Base-by-base conservation (phyloP, 176 grass and related monocot genomes). In the Saccharum officinarum region DNA sequence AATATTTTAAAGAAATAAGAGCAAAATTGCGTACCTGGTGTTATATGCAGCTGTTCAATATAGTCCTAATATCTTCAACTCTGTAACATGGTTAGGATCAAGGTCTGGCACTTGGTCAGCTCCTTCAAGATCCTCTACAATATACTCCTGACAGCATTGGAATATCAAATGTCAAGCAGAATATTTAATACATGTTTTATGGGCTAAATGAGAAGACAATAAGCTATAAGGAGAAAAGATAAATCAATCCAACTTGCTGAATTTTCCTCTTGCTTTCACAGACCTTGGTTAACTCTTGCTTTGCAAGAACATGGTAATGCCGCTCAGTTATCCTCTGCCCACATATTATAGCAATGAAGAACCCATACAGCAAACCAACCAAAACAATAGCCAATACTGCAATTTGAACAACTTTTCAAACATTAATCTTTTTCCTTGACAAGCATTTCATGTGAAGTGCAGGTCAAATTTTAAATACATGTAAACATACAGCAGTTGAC, bases 281-380 rank as follows among this genome's bases (percentile, higher is more conserved):
- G 69, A 99, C 93, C 97, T 99, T 96, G 62, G 97, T 99, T 82
- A 96, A 83, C 72, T 96, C 97, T 93, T 99, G 90, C 71, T 92
- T 96, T 64, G 90, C 92, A 87, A 99, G 93, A 92, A 99, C 90
- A 88, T 99, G 97, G 78, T 96, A 99, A 75, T 99, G 97, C 0
- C 92, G 88, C 72, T 99, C 97, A 74, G 84, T 95, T 80, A 99
- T 99, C 89, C 93, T 91, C 86, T 99, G 97, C 62, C 97, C 97
- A 77, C 93, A 96, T 80, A 96, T 99, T 92, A 99, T 99, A 80
- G 97, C 97, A 86, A 99, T 92, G 90, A 99, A 94, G 86, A 99
- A 99, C n/a, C 97, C 97, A 92, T 99, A 99, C 26, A 96, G 78
- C 79, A 99, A 91, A 77, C 92, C 93, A 85, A 99, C 97, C 83